Percentiles rank a stretch among this genome's conserved stretches.
These are phyloP conservation scores for Nigrospora sphaerica DNA, from an alignment of 2,329 filamentous ascomycete species.

Conservation along the genomic window DNA sequence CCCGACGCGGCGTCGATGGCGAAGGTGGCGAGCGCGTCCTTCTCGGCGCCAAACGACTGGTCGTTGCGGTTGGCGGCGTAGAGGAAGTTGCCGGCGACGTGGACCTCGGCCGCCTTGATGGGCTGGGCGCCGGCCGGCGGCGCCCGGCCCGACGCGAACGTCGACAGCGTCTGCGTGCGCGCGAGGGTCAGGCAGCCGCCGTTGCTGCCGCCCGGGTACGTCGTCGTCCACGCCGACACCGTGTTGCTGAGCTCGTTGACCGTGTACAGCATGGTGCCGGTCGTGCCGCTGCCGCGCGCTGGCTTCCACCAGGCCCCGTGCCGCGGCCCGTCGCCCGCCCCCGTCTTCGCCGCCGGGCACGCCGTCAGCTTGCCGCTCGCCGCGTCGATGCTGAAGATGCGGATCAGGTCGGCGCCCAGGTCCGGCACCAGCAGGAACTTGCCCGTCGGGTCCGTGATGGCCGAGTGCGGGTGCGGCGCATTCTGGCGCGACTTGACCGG, in stretches of 20 bases:
- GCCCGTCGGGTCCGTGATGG: slow-evolving; percentile 39
- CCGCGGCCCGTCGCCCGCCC: slow-evolving; percentile 42
- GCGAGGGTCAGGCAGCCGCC: slow-evolving; percentile 37
- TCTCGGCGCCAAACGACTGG: slow-evolving; percentile 43
- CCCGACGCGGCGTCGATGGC: slow-evolving; percentile 37
- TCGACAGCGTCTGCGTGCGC: slow-evolving; percentile 36
- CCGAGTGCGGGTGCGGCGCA: slow-evolving; percentile 46
- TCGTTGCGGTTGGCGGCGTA: slow-evolving; percentile 58
- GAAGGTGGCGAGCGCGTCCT: slow-evolving; percentile 51
- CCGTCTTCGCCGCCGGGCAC: slow-evolving; percentile 32
- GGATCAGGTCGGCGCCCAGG: slow-evolving; percentile 46
- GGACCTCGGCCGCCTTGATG: slow-evolving; percentile 46
- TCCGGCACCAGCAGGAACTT: slow-evolving; percentile 43
- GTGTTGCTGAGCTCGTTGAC: slow-evolving; percentile 45
- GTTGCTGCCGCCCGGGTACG: slow-evolving; percentile 26
- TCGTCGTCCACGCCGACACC: slow-evolving; percentile 40
- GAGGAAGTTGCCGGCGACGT: slow-evolving; percentile 44
- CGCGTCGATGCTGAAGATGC: slow-evolving; percentile 42
- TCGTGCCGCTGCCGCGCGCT: slow-evolving; percentile 12
- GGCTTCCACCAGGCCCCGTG: slow-evolving; percentile 44
- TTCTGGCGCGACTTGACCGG: slow-evolving; percentile 40
- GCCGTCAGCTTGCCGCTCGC: slow-evolving; percentile 35
- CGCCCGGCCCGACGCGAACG: slow-evolving; percentile 33
- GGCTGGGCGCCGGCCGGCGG: slow-evolving; percentile 30
- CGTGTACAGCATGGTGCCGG: slow-evolving; percentile 25